phyloP scores from a whole-genome alignment of 2,329 filamentous ascomycete genomes.

The Trichoderma arundinaceum region DNA sequence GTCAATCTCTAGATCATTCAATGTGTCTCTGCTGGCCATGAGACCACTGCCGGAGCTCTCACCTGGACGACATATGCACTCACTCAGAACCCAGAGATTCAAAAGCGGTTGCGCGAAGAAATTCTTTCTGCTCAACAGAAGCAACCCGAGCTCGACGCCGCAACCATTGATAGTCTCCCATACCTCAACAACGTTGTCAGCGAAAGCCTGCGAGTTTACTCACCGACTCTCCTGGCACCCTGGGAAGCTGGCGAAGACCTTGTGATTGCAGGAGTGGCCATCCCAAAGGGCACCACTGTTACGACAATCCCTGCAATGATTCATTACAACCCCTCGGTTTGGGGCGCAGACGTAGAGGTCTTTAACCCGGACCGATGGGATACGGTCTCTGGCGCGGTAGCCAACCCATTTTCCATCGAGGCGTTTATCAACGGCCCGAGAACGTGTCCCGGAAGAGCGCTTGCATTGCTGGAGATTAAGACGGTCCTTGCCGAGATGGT shows the following conservation, averaged over 20 bases:
- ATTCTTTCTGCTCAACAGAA: conserved; percentile 36
- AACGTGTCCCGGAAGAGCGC: conserved; percentile 47
- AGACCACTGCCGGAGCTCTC: conserved; percentile 52
- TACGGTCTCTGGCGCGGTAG: conserved; percentile 35
- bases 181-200: conserved; percentile 51
- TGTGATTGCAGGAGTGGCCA: conserved; percentile 43
- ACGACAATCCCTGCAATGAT: conserved; percentile 47
- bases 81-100: conserved; percentile 47
- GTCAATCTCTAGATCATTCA: conserved; percentile 1
- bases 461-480: conserved; percentile 49
- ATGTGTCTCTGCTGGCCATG: conserved; percentile 45
- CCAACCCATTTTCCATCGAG: conserved; percentile 43
- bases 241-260: conserved; percentile 45
- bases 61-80: conserved; percentile 52
- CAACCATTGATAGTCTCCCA: conserved; percentile 42
- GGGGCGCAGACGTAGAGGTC: conserved; percentile 45
- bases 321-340: conserved; percentile 45
- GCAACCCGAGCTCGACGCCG: conserved; percentile 19
- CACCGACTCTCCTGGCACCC: conserved; percentile 44
- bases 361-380: conserved; percentile 51
- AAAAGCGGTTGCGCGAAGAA: conserved; percentile 49
- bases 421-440: conserved; percentile 48
- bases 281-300: conserved; percentile 49
- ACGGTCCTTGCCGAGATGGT: conserved; percentile 44
- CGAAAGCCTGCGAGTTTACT: conserved; percentile 52